Conservation (phyloP, 75 land plant species). For the Pinus tabuliformis region DNA sequence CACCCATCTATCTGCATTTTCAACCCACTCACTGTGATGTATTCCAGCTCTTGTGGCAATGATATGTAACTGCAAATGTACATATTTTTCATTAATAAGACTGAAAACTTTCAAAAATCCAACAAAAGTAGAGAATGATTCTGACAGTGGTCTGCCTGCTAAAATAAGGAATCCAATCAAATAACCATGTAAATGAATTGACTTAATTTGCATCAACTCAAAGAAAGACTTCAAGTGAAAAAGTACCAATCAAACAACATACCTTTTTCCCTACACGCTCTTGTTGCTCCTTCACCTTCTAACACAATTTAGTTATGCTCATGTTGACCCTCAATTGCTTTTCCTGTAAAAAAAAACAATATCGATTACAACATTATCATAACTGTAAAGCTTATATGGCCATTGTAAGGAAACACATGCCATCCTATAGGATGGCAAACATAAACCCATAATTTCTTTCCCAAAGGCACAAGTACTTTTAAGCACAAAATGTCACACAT, state of each 20-base stretch:
- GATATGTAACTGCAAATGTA: slow-evolving; percentile 58
- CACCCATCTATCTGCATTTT: slow-evolving; percentile 96
- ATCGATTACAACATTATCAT: too few species aligned
- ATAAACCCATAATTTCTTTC: too few species aligned
- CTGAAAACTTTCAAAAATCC: not conserved
- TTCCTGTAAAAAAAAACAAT: slow-evolving; percentile 28
- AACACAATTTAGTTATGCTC: slow-evolving; percentile 77
- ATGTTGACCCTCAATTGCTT: slow-evolving; percentile 80
- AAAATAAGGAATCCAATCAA: not conserved
- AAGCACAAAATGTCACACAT: not conserved
- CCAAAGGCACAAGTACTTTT: not conserved
- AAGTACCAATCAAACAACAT: not conserved
- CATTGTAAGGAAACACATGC: too few species aligned
- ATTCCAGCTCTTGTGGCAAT: slow-evolving; percentile 81
- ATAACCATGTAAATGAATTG: not conserved
- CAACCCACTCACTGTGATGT: slow-evolving; percentile 94
- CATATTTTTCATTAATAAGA: too few species aligned
- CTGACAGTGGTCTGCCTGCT: not conserved
- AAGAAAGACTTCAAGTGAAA: not conserved
- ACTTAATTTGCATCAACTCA: not conserved
- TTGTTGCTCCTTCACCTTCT: slow-evolving; percentile 91
- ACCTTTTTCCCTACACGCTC: slow-evolving; percentile 63
- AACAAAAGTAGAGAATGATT: not conserved
- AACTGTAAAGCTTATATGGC: too few species aligned
- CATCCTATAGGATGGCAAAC: not conserved